Conservation (phyloP, 2,329 filamentous ascomycete genomes). For the Blastomyces emzantsi region DNA sequence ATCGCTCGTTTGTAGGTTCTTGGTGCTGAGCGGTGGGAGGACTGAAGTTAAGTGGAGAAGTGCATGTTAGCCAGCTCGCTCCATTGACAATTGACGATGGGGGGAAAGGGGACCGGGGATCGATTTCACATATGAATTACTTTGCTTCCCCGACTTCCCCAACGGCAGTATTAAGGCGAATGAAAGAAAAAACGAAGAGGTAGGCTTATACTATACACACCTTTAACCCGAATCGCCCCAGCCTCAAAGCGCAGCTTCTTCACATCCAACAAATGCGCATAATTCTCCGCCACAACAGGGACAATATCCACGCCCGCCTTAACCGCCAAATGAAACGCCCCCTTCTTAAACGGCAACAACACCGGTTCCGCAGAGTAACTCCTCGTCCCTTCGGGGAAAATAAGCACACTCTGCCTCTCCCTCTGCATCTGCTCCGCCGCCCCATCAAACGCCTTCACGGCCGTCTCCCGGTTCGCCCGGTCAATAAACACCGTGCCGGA, state of each 20-base stretch:
- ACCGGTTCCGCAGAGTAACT: conserved; percentile 75
- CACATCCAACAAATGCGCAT: conserved; percentile 61
- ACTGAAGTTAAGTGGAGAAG: conserved; percentile 42
- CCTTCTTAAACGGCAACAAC: conserved; percentile 96
- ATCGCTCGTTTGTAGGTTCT: conserved; percentile 62
- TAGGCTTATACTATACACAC: conserved; percentile 37
- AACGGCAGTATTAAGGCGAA: not conserved
- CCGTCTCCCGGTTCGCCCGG: conserved; percentile 71
- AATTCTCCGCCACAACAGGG: conserved; percentile 72
- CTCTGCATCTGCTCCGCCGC: conserved; percentile 71
- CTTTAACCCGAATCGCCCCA: conserved; percentile 65
- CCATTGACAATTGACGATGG: too few species aligned
- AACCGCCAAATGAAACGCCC: conserved; percentile 90
- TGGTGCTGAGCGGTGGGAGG: conserved; percentile 69
- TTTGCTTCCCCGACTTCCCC: not conserved
- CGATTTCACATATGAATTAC: not conserved
- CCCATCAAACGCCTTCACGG: conserved; percentile 73
- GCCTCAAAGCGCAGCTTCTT: conserved; percentile 56
- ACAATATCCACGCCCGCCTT: conserved; percentile 91
- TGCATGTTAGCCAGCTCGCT: not conserved
- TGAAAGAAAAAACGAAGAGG: not conserved
- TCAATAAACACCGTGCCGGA: conserved; percentile 94
- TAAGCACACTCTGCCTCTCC: conserved; percentile 53
- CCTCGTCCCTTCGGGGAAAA: conserved; percentile 71
- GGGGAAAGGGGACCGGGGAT: too few species aligned